phyloP scores from a whole-genome alignment of 257 asterid genomes.

The Solanum habrochaites region DNA sequence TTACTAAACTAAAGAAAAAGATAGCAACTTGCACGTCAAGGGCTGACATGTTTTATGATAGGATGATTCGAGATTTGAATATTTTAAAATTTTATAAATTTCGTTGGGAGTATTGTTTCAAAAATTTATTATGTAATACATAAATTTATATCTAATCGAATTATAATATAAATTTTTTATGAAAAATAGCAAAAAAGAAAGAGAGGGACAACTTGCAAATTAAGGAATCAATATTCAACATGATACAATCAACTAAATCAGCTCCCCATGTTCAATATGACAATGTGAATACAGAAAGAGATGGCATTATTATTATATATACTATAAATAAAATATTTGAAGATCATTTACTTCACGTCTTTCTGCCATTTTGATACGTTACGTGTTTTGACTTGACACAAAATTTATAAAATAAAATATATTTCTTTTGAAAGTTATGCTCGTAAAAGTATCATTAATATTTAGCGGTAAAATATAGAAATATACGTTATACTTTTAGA shows the following conservation, averaged over 20 bases:
- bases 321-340: not conserved
- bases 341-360: not conserved
- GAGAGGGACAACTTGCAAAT: not conserved
- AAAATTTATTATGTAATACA: not conserved
- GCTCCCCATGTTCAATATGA: not conserved
- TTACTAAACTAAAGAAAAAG: not conserved
- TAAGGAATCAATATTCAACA: not conserved
- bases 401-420: not conserved
- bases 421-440: not conserved
- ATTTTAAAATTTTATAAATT: too few species aligned
- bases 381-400: rapidly evolving
- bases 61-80: not conserved
- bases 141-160: not conserved
- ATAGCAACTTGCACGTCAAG: not conserved
- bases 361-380: not conserved
- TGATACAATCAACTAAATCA: not conserved
- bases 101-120: rapidly evolving
- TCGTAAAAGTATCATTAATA: not conserved
- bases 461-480: not conserved
- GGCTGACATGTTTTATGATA: not conserved
- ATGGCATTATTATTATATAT: not conserved
- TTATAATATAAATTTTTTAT: rapidly evolving
- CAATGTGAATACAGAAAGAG: not conserved
- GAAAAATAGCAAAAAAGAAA: not conserved
- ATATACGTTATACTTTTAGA: not conserved